A percentile compares a stretch with the other conserved stretches of the same genome.
Evolutionary conservation across 164 flowering plant species (phyloP).

Genomic region (Magnolia changhungtana): DNA sequence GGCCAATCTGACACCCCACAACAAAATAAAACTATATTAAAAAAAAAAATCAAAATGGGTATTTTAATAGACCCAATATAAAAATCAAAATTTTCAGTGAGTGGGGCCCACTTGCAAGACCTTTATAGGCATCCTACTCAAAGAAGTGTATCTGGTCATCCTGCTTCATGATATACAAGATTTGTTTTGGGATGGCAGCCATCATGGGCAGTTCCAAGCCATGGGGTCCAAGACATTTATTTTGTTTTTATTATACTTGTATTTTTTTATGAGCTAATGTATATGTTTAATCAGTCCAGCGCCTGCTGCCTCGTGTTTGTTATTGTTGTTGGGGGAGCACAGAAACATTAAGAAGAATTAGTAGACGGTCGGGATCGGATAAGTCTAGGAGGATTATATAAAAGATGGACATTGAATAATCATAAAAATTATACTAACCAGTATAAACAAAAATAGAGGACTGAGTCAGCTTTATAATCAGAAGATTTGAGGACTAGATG

Average conservation of each 20-base stretch:
- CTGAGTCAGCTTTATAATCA: too few species aligned
- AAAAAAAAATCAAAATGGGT: constrained; percentile 6
- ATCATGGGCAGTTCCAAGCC: constrained; percentile 39
- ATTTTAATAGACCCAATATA: constrained; percentile 2
- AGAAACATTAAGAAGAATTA: constrained; percentile 9
- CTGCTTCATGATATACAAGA: constrained; percentile 11
- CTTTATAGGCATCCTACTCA: constrained; percentile 25
- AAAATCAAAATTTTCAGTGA: constrained; percentile 32
- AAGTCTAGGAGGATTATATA: background rate
- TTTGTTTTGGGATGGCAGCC: constrained; percentile 23
- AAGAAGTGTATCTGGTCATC: constrained; percentile 25
- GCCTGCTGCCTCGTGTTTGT: constrained; percentile 5
- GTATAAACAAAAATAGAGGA: background rate
- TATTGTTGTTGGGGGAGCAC: constrained; percentile 14
- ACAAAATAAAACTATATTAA: constrained; percentile 13
- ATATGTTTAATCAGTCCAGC: background rate
- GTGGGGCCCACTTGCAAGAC: constrained; percentile 24
- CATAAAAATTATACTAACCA: background rate
- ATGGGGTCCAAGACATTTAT: constrained; percentile 22
- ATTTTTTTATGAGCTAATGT: background rate
- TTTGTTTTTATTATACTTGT: constrained; percentile 9
- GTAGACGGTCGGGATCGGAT: background rate
- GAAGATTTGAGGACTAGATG: too few species aligned
- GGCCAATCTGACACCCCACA: constrained; percentile 56
- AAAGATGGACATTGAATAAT: background rate